Evolutionary conservation across 108 stramenopile species (phyloP), one percentile per base, ranked within the genome.

Genomic region (Pseudonitzschia delicatissima): DNA sequence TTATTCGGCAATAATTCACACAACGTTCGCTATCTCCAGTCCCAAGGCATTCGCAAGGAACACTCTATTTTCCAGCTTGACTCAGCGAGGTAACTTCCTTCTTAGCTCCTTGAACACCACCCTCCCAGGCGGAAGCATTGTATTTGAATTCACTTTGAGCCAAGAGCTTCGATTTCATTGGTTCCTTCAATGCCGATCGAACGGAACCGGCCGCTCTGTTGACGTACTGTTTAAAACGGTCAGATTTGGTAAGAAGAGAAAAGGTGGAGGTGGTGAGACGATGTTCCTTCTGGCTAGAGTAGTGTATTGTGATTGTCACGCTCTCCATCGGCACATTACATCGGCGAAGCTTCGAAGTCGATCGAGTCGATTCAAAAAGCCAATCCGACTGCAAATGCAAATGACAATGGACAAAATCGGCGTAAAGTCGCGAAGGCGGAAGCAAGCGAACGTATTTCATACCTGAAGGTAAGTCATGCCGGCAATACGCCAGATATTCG

Each of bases 401-500:
- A n/a, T n/a, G n/a, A n/a, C n/a, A n/a, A n/a, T n/a, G n/a, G n/a
- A n/a, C n/a, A n/a, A n/a, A n/a, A 23, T 18, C 12, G 27, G 11
- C 12, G 21, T 5, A 23, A 20, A 25, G 4, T 28, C 12, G 12
- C 4, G 5, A 51, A 0, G 4, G 21, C 50, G 25, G 21, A 7
- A 11, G 23, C 15, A 42, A 15, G 39, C 13, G 11, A 42, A 0
- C 40, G 27, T 28, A 21, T 47, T 59, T 26, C 74, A 3, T 77
- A 95, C 91, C 91, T 93, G 91, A 49, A 90, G 75, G 78, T 95
- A 95, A 39, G 94, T 88, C 85, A 95, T 86, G 66, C 94, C 94
- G 59, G 94, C 94, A 68, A 95, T 80, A 53, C 94, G 90, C 94
- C 94, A 95, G 74, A 90, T 88, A 28, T 88, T 88, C 18, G 94